phyloP scores from a whole-genome alignment of 148 eudicot species.

The Oxyria digyna region DNA sequence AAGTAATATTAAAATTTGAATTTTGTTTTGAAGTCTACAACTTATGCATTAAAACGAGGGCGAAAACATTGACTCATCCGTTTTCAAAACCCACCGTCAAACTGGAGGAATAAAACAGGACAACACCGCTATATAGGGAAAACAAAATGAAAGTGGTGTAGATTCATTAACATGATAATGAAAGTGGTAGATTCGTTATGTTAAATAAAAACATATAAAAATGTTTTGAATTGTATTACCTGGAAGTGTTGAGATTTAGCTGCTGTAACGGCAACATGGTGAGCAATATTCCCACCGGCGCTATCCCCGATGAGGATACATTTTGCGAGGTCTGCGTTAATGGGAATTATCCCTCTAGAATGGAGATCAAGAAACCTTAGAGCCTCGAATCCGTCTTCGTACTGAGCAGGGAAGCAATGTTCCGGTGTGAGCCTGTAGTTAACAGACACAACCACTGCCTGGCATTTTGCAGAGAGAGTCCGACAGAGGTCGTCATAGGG shows the following conservation, averaged over 20 bases:
- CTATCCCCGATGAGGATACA: constrained; percentile 35
- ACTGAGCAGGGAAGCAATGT: constrained; percentile 20
- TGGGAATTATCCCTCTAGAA: constrained; percentile 5
- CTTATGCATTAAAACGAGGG: too few species aligned
- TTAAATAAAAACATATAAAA: too few species aligned
- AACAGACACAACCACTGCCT: constrained; percentile 23
- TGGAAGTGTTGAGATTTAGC: neutral
- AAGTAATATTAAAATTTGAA: too few species aligned
- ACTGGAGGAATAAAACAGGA: too few species aligned
- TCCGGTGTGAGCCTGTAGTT: constrained; percentile 39
- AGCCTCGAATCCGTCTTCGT: constrained; percentile 26
- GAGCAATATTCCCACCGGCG: constrained; percentile 35
- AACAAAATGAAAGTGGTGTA: too few species aligned
- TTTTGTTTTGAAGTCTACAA: too few species aligned
- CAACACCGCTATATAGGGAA: too few species aligned
- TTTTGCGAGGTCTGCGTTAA: constrained; percentile 14
- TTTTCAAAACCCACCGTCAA: too few species aligned
- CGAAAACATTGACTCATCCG: too few species aligned
- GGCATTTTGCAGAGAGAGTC: constrained; percentile 10
- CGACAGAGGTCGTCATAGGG: constrained; percentile 25
- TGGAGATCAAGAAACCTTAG: constrained; percentile 20
- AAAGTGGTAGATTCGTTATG: too few species aligned
- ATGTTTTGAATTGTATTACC: too few species aligned
- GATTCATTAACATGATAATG: too few species aligned
- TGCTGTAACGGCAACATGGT: constrained; percentile 20